These are phyloP conservation scores for Daedaleopsis nitida DNA, from an alignment of 768 basidiomycete species.

Conservation along the genomic window DNA sequence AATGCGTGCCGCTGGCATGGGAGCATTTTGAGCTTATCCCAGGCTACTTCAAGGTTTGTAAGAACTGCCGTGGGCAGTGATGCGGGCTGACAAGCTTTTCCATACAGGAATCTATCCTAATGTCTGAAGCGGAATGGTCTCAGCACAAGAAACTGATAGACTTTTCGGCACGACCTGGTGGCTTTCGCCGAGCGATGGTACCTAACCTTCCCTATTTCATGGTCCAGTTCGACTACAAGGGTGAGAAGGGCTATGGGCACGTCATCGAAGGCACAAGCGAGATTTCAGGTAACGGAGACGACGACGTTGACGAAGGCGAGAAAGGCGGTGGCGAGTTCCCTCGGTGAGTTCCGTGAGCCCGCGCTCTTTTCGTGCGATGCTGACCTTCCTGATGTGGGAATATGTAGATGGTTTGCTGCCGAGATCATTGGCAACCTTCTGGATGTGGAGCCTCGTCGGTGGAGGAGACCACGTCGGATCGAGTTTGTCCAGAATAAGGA, in stretches of 20 bases:
- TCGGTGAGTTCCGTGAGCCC: slow-evolving; percentile 47
- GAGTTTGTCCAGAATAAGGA: slow-evolving; percentile 72
- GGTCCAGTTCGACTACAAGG: slow-evolving; percentile 98
- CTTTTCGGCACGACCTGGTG: slow-evolving; percentile 86
- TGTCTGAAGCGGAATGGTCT: slow-evolving; percentile 96
- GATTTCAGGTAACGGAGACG: slow-evolving; percentile 56
- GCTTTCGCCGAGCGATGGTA: slow-evolving; percentile 94
- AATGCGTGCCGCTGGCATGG: slow-evolving; percentile 92
- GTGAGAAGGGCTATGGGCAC: slow-evolving; percentile 97
- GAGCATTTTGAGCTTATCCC: slow-evolving; percentile 85
- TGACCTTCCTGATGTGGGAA: not conserved
- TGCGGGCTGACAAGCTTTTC: not conserved
- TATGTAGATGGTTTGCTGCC: slow-evolving; percentile 82
- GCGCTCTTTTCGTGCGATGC: not conserved
- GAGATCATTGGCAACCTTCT: slow-evolving; percentile 94
- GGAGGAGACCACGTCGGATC: slow-evolving; percentile 78
- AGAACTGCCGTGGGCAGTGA: not conserved
- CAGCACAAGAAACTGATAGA: slow-evolving; percentile 98
- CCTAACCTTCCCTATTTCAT: slow-evolving; percentile 98
- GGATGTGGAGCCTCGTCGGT: slow-evolving; percentile 82
- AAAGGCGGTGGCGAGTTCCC: slow-evolving; percentile 93
- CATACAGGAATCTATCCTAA: slow-evolving; percentile 84
- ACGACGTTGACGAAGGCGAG: slow-evolving; percentile 78
- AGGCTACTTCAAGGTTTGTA: slow-evolving; percentile 84
- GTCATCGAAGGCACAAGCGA: slow-evolving; percentile 91